phyloP scores from a whole-genome alignment of 257 asterid genomes.

The Striga asiatica region DNA sequence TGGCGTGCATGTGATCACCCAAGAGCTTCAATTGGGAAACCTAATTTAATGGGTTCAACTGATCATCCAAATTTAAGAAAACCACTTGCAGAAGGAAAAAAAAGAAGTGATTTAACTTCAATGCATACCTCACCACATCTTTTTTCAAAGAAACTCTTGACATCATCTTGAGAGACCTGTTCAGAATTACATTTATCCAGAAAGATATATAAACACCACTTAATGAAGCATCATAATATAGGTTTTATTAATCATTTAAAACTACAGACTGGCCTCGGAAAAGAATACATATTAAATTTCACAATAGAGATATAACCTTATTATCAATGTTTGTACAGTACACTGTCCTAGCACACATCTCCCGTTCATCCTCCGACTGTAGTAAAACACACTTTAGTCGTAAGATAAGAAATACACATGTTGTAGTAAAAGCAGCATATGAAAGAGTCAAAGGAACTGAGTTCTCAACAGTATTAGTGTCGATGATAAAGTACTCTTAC shows the following conservation, averaged over 20 bases:
- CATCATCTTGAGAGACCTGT: slow-evolving; percentile 78
- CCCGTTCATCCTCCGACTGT: slow-evolving; percentile 92
- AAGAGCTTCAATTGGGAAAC: slow-evolving; percentile 93
- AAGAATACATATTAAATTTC: too few relatives aligned
- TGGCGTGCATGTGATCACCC: slow-evolving; percentile 89
- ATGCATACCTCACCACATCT: slow-evolving; percentile 76
- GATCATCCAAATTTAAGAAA: slow-evolving; percentile 5
- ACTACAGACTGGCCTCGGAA: too few relatives aligned
- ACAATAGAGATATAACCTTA: too few relatives aligned
- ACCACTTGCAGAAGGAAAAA: not conserved
- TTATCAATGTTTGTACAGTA: slow-evolving; percentile 94
- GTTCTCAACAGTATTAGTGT: not conserved
- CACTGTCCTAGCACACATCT: slow-evolving; percentile 96
- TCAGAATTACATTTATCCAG: slow-evolving; percentile 1
- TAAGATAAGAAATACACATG: not conserved
- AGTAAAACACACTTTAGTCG: not conserved
- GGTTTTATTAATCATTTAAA: not conserved
- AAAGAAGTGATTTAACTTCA: not conserved
- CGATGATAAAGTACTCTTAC: slow-evolving; percentile 26
- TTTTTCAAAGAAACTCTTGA: slow-evolving; percentile 73
- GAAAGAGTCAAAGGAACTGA: not conserved
- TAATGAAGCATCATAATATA: not conserved
- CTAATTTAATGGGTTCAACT: slow-evolving; percentile 25
- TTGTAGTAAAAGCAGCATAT: not conserved
- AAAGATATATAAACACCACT: not conserved